Evolutionary conservation across 345 rosid genomes (phyloP).

Genomic region (Melastoma malabathricum): DNA sequence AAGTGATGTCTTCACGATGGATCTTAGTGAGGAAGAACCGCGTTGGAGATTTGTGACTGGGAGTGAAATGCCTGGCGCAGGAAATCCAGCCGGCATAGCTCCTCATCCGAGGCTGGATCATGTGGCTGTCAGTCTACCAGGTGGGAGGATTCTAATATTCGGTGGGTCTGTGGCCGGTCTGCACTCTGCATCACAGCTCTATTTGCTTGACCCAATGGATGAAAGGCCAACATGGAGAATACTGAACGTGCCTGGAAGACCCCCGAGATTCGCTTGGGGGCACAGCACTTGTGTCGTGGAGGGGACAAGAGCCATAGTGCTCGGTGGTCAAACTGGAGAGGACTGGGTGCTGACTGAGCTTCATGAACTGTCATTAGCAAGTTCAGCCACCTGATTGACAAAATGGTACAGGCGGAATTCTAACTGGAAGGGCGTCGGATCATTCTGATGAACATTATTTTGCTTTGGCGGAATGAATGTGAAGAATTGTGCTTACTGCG

Average conservation of each 20-base stretch:
- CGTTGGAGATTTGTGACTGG: slow-evolving; percentile 77
- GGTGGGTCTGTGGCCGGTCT: slow-evolving; percentile 89
- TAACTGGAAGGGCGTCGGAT: slow-evolving; percentile 26
- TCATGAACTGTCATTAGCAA: slow-evolving; percentile 63
- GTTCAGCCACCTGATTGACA: slow-evolving; percentile 33
- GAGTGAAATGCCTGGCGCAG: slow-evolving; percentile 78
- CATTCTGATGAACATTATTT: no score
- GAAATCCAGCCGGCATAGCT: slow-evolving; percentile 68
- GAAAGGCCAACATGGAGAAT: slow-evolving; percentile 87
- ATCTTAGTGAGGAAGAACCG: slow-evolving; percentile 76
- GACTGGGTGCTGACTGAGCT: slow-evolving; percentile 91
- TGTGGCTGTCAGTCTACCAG: slow-evolving; percentile 68
- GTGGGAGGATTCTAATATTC: slow-evolving; percentile 71
- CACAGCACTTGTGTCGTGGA: slow-evolving; percentile 90
- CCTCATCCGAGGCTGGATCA: slow-evolving; percentile 91
- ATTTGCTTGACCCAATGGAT: slow-evolving; percentile 70
- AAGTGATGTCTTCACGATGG: slow-evolving; percentile 82
- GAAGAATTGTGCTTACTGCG: no score
- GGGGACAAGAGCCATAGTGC: slow-evolving; percentile 75
- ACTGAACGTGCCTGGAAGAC: slow-evolving; percentile 67
- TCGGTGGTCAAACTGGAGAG: slow-evolving; percentile 88
- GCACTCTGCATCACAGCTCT: slow-evolving; percentile 85
- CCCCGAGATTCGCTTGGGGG: slow-evolving; percentile 90
- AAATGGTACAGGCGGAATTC: slow-evolving; percentile 4
- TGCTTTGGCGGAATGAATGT: no score